Evolutionary conservation across 2,329 filamentous ascomycete species (phyloP).

Genomic region (Alternaria viburni): DNA sequence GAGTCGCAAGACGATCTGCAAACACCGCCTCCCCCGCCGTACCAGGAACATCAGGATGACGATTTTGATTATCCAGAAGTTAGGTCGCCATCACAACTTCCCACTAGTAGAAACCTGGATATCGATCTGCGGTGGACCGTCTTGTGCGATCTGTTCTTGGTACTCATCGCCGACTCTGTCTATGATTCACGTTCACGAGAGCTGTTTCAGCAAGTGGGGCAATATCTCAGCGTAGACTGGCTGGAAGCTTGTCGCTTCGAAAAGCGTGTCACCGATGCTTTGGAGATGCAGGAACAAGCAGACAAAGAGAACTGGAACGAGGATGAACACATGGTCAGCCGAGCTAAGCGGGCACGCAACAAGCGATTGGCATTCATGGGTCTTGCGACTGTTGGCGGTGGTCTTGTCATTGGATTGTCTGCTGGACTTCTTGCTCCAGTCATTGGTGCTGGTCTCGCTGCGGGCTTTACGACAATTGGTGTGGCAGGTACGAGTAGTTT

Average conservation of each 20-base stretch:
- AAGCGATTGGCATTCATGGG: conserved; percentile 94
- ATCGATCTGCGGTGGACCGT: conserved; percentile 98
- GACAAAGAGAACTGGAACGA: conserved; percentile 99
- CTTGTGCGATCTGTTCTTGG: conserved; percentile 91
- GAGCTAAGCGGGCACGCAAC: conserved; percentile 81
- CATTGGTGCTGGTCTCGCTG: conserved; percentile 91
- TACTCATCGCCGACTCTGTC: conserved; percentile 92
- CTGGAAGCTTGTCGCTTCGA: conserved; percentile 96
- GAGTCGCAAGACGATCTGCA: conserved; percentile 42
- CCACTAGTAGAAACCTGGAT: conserved; percentile 82
- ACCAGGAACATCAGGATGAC: conserved; percentile 68
- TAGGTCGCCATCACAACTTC: conserved; percentile 81
- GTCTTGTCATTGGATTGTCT: conserved; percentile 92
- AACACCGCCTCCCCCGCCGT: conserved; percentile 62
- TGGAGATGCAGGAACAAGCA: conserved; percentile 96
- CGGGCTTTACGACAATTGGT: conserved; percentile 93
- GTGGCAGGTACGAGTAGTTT: conserved; percentile 88
- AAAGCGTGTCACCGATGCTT: conserved; percentile 92
- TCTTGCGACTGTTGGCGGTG: conserved; percentile 91
- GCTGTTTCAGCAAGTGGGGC: conserved; percentile 81
- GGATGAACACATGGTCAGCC: conserved; percentile 86
- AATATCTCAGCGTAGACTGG: conserved; percentile 82
- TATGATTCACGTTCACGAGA: conserved; percentile 90
- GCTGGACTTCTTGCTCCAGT: conserved; percentile 90
- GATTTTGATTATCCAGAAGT: conserved; percentile 81